Base-by-base conservation (phyloP, 2,329 filamentous ascomycete genomes). In the Fusarium scirpi region DNA sequence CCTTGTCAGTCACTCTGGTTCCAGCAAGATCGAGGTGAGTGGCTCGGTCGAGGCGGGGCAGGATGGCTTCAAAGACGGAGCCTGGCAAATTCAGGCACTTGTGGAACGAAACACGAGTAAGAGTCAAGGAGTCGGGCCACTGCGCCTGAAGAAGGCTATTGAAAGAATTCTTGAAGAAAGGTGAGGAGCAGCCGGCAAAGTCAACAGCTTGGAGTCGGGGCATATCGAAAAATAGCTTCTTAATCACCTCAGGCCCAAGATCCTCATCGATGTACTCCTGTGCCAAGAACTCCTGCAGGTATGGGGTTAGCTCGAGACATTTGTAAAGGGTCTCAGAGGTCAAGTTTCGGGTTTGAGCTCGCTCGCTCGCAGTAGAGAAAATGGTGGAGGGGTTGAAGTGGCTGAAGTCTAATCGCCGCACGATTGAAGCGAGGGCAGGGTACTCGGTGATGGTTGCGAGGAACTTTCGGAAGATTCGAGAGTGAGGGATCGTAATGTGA, bases 181-280 rank as follows among this genome's bases (percentile, higher is more conserved):
- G 80, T 7, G 91, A 91, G 15, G 91, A 91, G 80, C 91, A 93
- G 61, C 90, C 93, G 72, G 91, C 93, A 76, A 95, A 92, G 78
- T 96, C 93, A 24, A 95, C 75, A 2, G 91, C 92, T 64, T 86
- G 84, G 56, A 96, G 81, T 51, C 84, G 81, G 3, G 89, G 87
- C 64, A 94, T 83, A 12, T 86, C 88, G 67, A 88, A 88, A 74
- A 95, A 89, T 44, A 96, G 82, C 79, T 92, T 94, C 67, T 85
- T 83, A 45, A 95, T 80, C 20, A 95, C 90, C 18, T 86, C 83
- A n/a, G 84, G 83, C 73, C 89, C 87, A 48, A 95, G 83, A 72
- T 96, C 93, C 52, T 91, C 89, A 76, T 94, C 92, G 55, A 96
- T 84, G 73, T 95, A 92, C 80, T 96, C 93, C 81, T 94, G 92